Percentiles rank a stretch among this genome's conserved stretches.
phyloP scores from a whole-genome alignment of 75 land plant genomes.

The Cryptomeria japonica region DNA sequence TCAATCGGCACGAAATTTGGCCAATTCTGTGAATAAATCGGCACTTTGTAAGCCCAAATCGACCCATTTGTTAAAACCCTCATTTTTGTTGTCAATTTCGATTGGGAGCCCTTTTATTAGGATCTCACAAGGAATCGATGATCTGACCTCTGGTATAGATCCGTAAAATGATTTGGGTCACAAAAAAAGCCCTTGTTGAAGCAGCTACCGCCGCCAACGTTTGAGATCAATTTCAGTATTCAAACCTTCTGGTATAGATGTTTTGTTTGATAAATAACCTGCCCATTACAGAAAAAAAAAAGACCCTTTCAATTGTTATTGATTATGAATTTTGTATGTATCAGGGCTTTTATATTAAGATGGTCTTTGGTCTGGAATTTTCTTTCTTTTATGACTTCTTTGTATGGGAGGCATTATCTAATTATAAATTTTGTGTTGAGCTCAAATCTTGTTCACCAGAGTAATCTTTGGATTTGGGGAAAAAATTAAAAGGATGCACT shows the following conservation, averaged over 20 bases:
- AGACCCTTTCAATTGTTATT: not conserved
- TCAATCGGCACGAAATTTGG: not conserved
- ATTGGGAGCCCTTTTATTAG: not conserved
- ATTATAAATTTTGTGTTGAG: not conserved
- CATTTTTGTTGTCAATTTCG: not conserved
- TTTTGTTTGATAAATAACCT: not conserved
- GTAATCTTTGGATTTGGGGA: not conserved
- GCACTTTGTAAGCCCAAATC: not conserved
- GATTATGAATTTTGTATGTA: not conserved
- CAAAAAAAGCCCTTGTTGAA: not conserved
- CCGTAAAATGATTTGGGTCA: not conserved
- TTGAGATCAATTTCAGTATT: not conserved
- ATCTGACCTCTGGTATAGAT: not conserved
- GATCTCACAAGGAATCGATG: not conserved
- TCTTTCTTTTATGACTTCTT: not conserved
- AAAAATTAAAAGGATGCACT: too few species aligned
- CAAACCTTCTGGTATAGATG: slow-evolving; percentile 2
- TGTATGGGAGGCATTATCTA: not conserved
- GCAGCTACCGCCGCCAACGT: slow-evolving; percentile 1
- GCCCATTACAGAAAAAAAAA: not conserved
- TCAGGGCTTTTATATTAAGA: not conserved
- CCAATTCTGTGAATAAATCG: not conserved
- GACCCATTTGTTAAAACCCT: not conserved
- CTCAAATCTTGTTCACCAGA: not conserved
- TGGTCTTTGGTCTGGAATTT: not conserved